Evolutionary conservation across 768 basidiomycete genomes (phyloP).

Genomic region (Terana coerulea): DNA sequence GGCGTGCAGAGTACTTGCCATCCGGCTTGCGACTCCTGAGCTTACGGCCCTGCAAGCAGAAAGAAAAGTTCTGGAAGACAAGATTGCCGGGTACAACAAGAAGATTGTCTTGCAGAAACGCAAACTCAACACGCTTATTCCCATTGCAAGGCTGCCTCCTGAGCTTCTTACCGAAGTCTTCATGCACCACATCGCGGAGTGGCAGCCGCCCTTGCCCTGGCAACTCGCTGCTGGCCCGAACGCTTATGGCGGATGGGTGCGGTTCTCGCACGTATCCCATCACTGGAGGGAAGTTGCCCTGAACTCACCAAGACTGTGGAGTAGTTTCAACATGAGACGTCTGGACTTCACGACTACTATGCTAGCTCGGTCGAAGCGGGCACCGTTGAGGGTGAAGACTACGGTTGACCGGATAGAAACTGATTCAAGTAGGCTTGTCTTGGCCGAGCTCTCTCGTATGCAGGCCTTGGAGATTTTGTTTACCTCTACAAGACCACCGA

Average conservation of each 20-base stretch:
- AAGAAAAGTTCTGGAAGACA: not conserved
- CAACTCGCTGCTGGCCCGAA: too few species aligned
- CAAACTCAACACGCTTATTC: not conserved
- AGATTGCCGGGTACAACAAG: not conserved
- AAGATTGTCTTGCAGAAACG: conserved; percentile 1
- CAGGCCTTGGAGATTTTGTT: not conserved
- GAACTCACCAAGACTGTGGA: conserved; percentile 5
- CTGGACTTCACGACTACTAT: not conserved
- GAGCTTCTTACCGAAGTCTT: conserved; percentile 12
- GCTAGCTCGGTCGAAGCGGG: conserved; percentile 7
- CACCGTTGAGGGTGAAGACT: not conserved
- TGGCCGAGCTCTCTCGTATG: conserved; percentile 1
- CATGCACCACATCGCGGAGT: not conserved
- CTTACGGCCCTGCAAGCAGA: not conserved
- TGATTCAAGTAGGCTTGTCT: not conserved
- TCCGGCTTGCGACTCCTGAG: not conserved
- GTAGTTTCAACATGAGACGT: not conserved
- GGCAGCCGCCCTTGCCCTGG: not conserved
- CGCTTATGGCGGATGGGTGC: too few species aligned
- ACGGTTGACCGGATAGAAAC: too few species aligned
- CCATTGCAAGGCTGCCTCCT: conserved; percentile 1
- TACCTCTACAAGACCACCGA: not conserved
- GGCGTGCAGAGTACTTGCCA: not conserved
- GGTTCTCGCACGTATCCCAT: conserved; percentile 10
- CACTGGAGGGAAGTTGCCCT: conserved; percentile 11